Evolutionary conservation across 495 filamentous ascomycete species (phyloP).

Genomic region (Aspergillus egyptiacus): DNA sequence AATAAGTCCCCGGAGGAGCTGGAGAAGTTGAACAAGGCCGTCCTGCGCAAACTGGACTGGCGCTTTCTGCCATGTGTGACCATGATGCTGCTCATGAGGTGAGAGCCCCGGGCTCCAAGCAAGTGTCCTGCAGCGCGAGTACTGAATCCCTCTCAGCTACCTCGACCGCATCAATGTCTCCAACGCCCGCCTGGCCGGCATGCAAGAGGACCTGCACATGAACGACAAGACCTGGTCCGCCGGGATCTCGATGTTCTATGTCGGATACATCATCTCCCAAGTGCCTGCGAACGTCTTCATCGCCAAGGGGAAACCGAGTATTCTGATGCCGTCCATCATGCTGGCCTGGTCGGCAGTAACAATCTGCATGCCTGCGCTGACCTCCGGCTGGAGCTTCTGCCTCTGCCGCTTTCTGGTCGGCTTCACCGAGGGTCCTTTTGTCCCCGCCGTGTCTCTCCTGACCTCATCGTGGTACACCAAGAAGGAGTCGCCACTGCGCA

Average conservation of each 20-base stretch:
- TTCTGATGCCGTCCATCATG: slow-evolving; percentile 12
- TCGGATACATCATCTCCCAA: slow-evolving; percentile 14
- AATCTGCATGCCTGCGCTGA: slow-evolving; percentile 11
- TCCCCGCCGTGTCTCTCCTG: slow-evolving; percentile 8
- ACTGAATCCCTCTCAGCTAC: background rate
- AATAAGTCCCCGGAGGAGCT: slow-evolving; percentile 10
- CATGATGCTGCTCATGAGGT: slow-evolving; percentile 12
- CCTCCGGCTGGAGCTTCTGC: slow-evolving; percentile 9
- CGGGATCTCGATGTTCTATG: slow-evolving; percentile 11
- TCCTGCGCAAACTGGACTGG: slow-evolving; percentile 12
- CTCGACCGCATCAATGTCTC: slow-evolving; percentile 17
- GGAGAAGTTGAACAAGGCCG: slow-evolving; percentile 11
- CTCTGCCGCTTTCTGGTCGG: slow-evolving; percentile 12
- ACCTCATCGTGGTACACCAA: slow-evolving; percentile 11
- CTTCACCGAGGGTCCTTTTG: slow-evolving; percentile 5
- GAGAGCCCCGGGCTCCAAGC: background rate
- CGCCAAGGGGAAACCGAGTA: slow-evolving; percentile 9
- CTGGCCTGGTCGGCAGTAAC: slow-evolving; percentile 11
- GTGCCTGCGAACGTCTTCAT: slow-evolving; percentile 13
- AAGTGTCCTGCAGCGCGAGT: background rate
- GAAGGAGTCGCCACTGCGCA: slow-evolving; percentile 10
- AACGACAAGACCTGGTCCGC: slow-evolving; percentile 8
- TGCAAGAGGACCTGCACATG: slow-evolving; percentile 13
- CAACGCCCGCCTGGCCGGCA: slow-evolving; percentile 10
- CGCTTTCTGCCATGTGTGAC: slow-evolving; percentile 9